A percentile compares a stretch with the other conserved stretches of the same genome.
Conservation (phyloP, 1,284 basidiomycete genomes). For the Ustilago tritici region DNA sequence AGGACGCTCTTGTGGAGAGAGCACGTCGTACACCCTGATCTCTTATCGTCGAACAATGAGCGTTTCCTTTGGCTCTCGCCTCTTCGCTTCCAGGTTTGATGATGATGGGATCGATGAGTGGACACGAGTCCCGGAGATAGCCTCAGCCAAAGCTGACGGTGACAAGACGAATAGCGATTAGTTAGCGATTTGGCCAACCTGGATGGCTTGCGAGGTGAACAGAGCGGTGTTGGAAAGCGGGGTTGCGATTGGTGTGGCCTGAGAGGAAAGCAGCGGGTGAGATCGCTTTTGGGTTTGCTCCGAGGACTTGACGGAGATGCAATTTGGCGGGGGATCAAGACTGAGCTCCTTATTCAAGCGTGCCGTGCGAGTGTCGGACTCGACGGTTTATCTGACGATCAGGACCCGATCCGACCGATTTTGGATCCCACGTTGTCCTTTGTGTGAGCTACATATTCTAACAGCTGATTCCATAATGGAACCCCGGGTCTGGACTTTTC, state of each 20-base stretch:
- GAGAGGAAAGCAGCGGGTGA: not conserved
- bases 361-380: conserved; percentile 12
- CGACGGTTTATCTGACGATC: not conserved
- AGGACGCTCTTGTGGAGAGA: not conserved
- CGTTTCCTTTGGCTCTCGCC: not conserved
- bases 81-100: not conserved
- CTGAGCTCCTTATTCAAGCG: conserved; percentile 2
- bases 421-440: no score
- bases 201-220: not conserved
- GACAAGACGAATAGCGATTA: not conserved
- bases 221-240: not conserved
- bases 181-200: not conserved
- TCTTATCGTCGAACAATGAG: not conserved
- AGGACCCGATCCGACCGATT: not conserved
- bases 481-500: not conserved
- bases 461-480: not conserved
- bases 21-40: not conserved
- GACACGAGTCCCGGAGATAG: conserved; percentile 4
- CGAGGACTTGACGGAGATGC: conserved; percentile 31
- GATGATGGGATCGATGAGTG: not conserved
- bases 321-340: conserved; percentile 1
- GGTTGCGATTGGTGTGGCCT: conserved; percentile 1
- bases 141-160: not conserved
- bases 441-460: not conserved
- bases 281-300: conserved; percentile 3